Evolutionary conservation across 2,329 filamentous ascomycete genomes (phyloP).

Genomic region (Huntiella decipiens): DNA sequence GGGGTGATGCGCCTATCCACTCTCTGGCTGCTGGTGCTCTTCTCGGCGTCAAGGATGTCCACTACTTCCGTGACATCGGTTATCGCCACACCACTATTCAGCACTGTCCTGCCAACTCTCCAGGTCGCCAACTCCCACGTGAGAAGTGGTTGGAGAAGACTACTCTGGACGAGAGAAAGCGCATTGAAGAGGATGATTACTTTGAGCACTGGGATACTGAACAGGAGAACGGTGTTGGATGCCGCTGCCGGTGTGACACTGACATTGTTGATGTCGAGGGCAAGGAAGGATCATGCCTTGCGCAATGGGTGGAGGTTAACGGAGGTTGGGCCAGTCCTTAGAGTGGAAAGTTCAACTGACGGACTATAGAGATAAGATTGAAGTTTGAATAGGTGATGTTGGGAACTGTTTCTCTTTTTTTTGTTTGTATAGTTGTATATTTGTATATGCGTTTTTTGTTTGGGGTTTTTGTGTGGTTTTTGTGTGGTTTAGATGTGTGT

Average conservation of each 20-base stretch:
- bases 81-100: slow-evolving; percentile 98
- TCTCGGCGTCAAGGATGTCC: slow-evolving; percentile 63
- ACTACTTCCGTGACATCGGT: slow-evolving; percentile 98
- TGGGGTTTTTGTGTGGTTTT: too few species aligned
- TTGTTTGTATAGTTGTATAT: slow-evolving; percentile 2
- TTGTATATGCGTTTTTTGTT: slow-evolving; percentile 3
- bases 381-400: too few species aligned
- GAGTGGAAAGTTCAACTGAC: not conserved
- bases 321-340: slow-evolving; percentile 58
- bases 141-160: slow-evolving; percentile 67
- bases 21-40: slow-evolving; percentile 86
- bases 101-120: slow-evolving; percentile 92
- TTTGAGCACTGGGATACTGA: slow-evolving; percentile 76
- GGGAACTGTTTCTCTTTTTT: not conserved
- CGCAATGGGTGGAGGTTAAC: slow-evolving; percentile 93
- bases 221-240: slow-evolving; percentile 92
- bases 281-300: slow-evolving; percentile 85
- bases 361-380: not conserved
- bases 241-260: slow-evolving; percentile 88
- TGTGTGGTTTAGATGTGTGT: too few species aligned
- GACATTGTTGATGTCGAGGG: slow-evolving; percentile 96
- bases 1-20: slow-evolving; percentile 97
- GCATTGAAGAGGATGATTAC: slow-evolving; percentile 84
- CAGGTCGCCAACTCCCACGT: slow-evolving; percentile 63
- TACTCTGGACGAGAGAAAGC: slow-evolving; percentile 61